These are phyloP conservation scores for Medicago ruthenica DNA, from an alignment of 306 rosid species.

Conservation along the genomic window DNA sequence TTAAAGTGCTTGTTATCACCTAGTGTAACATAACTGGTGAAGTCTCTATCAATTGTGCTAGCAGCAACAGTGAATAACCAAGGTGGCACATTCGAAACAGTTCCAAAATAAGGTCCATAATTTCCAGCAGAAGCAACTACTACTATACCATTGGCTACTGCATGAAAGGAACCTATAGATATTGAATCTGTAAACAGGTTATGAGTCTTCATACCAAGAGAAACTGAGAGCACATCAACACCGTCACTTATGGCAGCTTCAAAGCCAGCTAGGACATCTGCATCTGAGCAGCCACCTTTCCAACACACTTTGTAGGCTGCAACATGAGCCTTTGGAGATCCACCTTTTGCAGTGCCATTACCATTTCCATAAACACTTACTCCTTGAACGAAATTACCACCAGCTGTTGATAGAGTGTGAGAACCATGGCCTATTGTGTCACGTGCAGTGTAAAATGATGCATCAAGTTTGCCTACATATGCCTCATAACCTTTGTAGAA, in stretches of 20 bases:
- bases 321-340: conserved; percentile 63
- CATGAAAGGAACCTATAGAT: conserved; percentile 66
- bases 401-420: conserved; percentile 71
- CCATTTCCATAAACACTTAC: conserved; percentile 60
- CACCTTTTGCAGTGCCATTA: conserved; percentile 57
- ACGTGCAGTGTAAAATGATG: conserved; percentile 38
- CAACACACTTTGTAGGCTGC: conserved; percentile 82
- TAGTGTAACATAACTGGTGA: conserved; percentile 50
- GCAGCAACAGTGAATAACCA: conserved; percentile 75
- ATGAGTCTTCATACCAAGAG: conserved; percentile 42
- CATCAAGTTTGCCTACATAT: neutral
- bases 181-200: conserved; percentile 48
- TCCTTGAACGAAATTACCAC: conserved; percentile 60
- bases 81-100: conserved; percentile 52
- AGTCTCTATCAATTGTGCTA: conserved; percentile 60
- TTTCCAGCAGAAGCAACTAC: conserved; percentile 67
- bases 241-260: conserved; percentile 73
- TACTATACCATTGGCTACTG: conserved; percentile 46
- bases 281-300: conserved; percentile 59
- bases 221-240: conserved; percentile 62
- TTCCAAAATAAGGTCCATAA: conserved; percentile 46
- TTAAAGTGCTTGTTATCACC: conserved; percentile 51
- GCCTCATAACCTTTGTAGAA: conserved; percentile 27
- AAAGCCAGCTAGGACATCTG: conserved; percentile 66
- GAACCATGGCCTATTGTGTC: conserved; percentile 68